Base-by-base conservation (phyloP, 371 early-diverging fungal species). In the Smittium mucronatum region DNA sequence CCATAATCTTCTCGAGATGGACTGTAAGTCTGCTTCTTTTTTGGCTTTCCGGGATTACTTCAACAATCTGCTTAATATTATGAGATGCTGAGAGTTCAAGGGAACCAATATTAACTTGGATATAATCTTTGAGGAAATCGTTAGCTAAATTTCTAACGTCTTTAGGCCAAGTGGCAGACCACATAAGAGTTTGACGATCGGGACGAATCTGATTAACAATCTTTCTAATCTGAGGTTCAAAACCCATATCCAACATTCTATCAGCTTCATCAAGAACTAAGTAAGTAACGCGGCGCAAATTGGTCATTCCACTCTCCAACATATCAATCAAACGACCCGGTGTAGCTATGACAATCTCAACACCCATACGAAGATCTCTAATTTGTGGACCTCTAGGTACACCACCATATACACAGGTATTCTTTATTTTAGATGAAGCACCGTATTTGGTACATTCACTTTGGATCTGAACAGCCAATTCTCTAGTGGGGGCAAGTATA, bases 91-190 rank as follows among this genome's bases (percentile, higher is more conserved):
- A 89, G 30, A 98, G 82, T 33, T 90, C 93, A 32, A 95, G 85
- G n/a, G 95, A 92, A 58, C 99, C 99, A 70, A 99, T 91, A 71
- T 93, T 97, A 63, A 99, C 98, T 80, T 99, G 98, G 79, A 99
- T 98, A 76, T 88, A 97, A 73, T 98, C 95, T 34, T 88, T 88
- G 75, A 98, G 84, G 77, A 93, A 99, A 71, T 92, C 93, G 63
- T 89, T 85, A 32, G 99, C 99, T 17, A 99, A 86, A 63, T 84
- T 82, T 74, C 94, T 89, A 11, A 99, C 99, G 72, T 94, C 93
- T 84, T 92, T 95, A 69, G 99, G 99, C 99, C 99, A 99, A 8
- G 99, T 99, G 8, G 99, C 99, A 81, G 93, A 93, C 98, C 98
- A 99, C 98, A 99, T 98, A 57, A 99, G 88, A 25, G 98, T 98